phyloP scores from a whole-genome alignment of 768 basidiomycete genomes.

The Omphalotus guepiniiformis region DNA sequence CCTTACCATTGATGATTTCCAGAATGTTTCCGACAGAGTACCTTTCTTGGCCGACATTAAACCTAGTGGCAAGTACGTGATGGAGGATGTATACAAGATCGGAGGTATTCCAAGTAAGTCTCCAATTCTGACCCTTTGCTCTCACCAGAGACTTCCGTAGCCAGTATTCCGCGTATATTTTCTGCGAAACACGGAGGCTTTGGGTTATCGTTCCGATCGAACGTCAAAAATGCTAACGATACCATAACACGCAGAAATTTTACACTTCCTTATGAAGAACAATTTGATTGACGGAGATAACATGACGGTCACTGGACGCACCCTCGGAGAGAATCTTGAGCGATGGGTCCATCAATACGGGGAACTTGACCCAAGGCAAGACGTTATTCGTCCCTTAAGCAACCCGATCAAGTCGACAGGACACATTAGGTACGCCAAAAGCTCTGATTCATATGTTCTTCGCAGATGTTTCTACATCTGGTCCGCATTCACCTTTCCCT shows the following conservation, averaged over 20 bases:
- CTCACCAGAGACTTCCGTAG: background rate
- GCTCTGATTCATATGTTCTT: slow-evolving; percentile 1
- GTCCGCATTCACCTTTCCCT: slow-evolving; percentile 1
- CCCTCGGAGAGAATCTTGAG: slow-evolving; percentile 90
- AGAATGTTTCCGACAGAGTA: slow-evolving; percentile 83
- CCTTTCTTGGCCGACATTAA: slow-evolving; percentile 97
- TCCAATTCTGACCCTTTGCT: background rate
- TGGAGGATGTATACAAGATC: slow-evolving; percentile 95
- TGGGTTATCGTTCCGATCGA: background rate
- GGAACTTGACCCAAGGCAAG: slow-evolving; percentile 69
- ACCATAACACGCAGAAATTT: slow-evolving; percentile 52
- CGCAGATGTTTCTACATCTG: background rate
- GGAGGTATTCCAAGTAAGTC: slow-evolving; percentile 92
- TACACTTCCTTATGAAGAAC: slow-evolving; percentile 81
- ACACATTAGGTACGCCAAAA: slow-evolving; percentile 68
- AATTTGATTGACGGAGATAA: slow-evolving; percentile 87
- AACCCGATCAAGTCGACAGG: slow-evolving; percentile 88
- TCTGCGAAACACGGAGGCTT: slow-evolving; percentile 8
- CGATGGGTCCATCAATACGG: slow-evolving; percentile 81
- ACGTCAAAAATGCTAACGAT: background rate
- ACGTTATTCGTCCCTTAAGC: slow-evolving; percentile 82
- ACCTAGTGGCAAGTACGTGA: slow-evolving; percentile 97
- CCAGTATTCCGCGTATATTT: slow-evolving; percentile 1
- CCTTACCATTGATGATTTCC: slow-evolving; percentile 89
- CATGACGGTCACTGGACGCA: slow-evolving; percentile 86